phyloP scores from a whole-genome alignment of 2,329 filamentous ascomycete genomes.

The Arthrobotrys sinensis region DNA sequence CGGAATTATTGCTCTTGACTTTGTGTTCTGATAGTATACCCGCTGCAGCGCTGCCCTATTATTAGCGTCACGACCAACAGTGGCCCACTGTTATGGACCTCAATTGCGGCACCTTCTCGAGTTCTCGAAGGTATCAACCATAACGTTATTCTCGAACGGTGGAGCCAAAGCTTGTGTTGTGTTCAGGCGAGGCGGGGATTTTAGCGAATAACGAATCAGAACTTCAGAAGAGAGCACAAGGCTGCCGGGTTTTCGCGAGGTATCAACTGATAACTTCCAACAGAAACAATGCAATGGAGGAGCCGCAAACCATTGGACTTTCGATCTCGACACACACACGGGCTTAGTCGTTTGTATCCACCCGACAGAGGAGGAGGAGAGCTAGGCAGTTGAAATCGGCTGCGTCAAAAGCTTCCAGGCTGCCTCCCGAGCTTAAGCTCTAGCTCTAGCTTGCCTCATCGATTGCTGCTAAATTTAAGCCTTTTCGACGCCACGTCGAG shows the following conservation, averaged over 20 bases:
- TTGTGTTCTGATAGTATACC: too few species aligned
- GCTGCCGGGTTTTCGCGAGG: conserved; percentile 2
- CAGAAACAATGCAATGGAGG: not conserved
- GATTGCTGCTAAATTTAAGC: conserved; percentile 1
- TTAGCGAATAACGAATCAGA: conserved; percentile 14
- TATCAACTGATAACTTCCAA: conserved; percentile 14
- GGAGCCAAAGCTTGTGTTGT: conserved; percentile 20
- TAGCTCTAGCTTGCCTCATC: not conserved
- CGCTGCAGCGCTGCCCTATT: too few species aligned
- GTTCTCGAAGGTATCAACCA: too few species aligned
- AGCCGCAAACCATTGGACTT: not conserved
- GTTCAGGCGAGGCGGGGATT: not conserved
- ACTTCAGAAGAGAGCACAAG: conserved; percentile 14
- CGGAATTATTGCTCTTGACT: too few species aligned
- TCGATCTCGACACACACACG: not conserved
- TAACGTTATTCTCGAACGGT: conserved; percentile 14
- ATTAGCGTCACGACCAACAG: too few species aligned
- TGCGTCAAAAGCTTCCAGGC: not conserved
- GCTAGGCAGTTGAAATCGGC: conserved; percentile 10
- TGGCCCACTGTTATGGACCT: too few species aligned
- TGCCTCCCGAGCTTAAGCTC: not conserved
- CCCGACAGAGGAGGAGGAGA: not conserved
- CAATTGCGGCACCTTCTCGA: too few species aligned
- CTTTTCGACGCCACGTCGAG: not conserved
- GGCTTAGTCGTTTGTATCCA: too few species aligned